These are phyloP conservation scores for Sapria himalayana DNA, from an alignment of 345 rosid genomes.

Conservation along the genomic window DNA sequence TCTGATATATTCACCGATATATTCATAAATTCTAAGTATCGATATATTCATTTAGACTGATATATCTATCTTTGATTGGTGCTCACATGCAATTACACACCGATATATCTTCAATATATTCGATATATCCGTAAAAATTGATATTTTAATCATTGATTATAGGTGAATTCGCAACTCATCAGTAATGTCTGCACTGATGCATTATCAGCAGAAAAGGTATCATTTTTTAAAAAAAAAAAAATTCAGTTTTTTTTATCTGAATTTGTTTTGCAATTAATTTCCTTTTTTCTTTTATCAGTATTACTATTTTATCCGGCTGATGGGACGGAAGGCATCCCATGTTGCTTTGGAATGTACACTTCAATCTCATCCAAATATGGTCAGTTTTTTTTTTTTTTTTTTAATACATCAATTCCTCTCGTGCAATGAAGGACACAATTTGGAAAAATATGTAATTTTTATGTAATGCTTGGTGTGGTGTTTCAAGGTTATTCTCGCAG, in stretches of 20 bases:
- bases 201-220: constrained; percentile 96
- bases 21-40: too few relatives aligned
- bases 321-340: constrained; percentile 93
- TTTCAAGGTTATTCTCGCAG: constrained; percentile 73
- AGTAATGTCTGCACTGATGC: constrained; percentile 97
- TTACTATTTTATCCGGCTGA: constrained; percentile 89
- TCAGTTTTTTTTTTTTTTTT: constrained; percentile 13
- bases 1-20: too few relatives aligned
- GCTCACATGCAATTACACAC: too few relatives aligned
- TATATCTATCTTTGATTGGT: too few relatives aligned
- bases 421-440: too few relatives aligned
- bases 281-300: constrained; percentile 29
- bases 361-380: constrained; percentile 98
- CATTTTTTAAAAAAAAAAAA: neutral
- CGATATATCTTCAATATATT: too few relatives aligned
- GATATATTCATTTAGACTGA: too few relatives aligned
- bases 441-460: too few relatives aligned
- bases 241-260: neutral
- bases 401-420: neutral
- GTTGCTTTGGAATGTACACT: constrained; percentile 96
- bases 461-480: constrained; percentile 4
- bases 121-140: too few relatives aligned
- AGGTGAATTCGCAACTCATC: constrained; percentile 97
- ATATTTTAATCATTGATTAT: constrained; percentile 8
- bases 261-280: neutral